Conservation (phyloP, 2,329 filamentous ascomycete species). For the Pestalotiopsis sp. region DNA sequence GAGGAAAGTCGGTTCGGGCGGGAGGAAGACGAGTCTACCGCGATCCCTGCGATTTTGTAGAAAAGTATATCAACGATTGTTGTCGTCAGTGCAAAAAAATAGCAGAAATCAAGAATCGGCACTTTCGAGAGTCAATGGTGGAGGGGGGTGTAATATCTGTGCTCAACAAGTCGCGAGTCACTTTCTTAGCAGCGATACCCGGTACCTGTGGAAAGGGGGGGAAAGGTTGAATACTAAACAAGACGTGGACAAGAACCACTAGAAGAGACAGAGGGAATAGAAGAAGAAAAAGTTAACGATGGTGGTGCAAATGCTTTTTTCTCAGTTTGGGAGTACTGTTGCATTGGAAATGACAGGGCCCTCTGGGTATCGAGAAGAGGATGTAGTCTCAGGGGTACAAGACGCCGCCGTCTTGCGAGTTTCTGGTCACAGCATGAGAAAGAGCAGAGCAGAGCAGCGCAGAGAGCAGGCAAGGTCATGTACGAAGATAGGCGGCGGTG, state of each 20-base stretch:
- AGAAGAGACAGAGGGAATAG: slow-evolving; percentile 2
- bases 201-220: not conserved
- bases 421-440: slow-evolving; percentile 8
- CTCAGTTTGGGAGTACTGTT: not conserved
- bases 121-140: not conserved
- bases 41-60: not conserved
- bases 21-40: not conserved
- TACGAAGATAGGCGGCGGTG: too few species aligned
- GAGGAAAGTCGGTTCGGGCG: not conserved
- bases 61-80: not conserved
- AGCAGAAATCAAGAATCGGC: not conserved
- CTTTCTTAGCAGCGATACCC: not conserved
- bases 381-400: slow-evolving; percentile 12
- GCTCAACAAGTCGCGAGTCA: slow-evolving; percentile 1
- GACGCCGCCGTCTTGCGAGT: slow-evolving; percentile 1
- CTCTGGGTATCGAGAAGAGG: not conserved
- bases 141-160: not conserved
- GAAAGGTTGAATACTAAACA: not conserved
- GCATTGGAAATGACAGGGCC: not conserved
- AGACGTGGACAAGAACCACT: not conserved
- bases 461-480: too few species aligned
- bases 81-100: not conserved
- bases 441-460: too few species aligned
- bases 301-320: not conserved
- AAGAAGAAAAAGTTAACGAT: not conserved